These are phyloP conservation scores for Inosperma sp. DNA, from an alignment of 768 basidiomycete species.

Conservation along the genomic window DNA sequence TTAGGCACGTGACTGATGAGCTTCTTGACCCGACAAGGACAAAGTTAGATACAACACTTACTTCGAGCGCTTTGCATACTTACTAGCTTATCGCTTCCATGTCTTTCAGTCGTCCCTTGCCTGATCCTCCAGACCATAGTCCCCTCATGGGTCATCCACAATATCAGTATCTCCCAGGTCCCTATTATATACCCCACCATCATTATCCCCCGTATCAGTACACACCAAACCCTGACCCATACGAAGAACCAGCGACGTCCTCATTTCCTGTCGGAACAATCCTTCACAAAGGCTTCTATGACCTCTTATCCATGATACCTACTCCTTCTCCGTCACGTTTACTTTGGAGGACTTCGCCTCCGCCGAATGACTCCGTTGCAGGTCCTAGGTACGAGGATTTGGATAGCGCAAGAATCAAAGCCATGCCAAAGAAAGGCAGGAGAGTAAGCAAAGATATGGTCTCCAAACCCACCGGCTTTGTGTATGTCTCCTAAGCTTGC, in stretches of 20 bases:
- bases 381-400: constrained; percentile 71
- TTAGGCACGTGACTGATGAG: no score
- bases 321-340: constrained; percentile 65
- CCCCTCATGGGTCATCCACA: constrained; percentile 27
- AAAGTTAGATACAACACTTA: no score
- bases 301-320: constrained; percentile 74
- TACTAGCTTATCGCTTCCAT: no score
- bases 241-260: constrained; percentile 39
- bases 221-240: constrained; percentile 35
- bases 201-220: constrained; percentile 38
- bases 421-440: constrained; percentile 49
- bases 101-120: constrained; percentile 25
- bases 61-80: no score
- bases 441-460: constrained; percentile 88
- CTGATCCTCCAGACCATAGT: constrained; percentile 22
- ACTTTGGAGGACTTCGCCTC: constrained; percentile 46
- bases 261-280: constrained; percentile 64
- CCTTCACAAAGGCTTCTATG: constrained; percentile 88
- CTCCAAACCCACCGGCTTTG: constrained; percentile 73
- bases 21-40: no score
- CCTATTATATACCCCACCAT: constrained; percentile 39
- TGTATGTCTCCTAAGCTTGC: constrained; percentile 50
- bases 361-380: constrained; percentile 41
- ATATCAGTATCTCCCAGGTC: constrained; percentile 28
- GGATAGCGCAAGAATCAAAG: constrained; percentile 27